Evolutionary conservation across 2,329 filamentous ascomycete species (phyloP).

Genomic region (Emmonsiellopsis sp.): DNA sequence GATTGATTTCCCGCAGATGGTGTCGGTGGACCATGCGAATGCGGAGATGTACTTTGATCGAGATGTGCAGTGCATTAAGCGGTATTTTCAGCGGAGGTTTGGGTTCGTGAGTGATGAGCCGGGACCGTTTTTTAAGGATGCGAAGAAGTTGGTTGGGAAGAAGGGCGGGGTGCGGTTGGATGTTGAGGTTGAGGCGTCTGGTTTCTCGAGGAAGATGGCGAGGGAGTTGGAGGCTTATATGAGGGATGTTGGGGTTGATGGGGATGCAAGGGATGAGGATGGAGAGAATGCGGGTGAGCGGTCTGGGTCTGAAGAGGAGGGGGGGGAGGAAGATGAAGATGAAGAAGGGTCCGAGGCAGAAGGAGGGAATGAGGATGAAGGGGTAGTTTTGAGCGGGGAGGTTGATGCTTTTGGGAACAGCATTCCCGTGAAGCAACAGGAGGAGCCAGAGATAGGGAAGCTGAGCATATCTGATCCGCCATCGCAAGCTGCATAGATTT

Average conservation of each 20-base stretch:
- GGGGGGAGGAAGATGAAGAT: conserved; percentile 27
- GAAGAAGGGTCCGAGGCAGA: conserved; percentile 23
- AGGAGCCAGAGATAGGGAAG: not conserved
- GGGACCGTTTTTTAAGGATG: conserved; percentile 78
- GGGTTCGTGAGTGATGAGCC: conserved; percentile 72
- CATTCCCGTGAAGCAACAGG: not conserved
- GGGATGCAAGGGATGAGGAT: conserved; percentile 33
- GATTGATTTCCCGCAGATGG: conserved; percentile 98
- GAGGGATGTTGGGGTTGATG: conserved; percentile 56
- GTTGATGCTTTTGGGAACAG: conserved; percentile 1
- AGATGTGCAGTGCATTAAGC: conserved; percentile 90
- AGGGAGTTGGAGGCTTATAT: conserved; percentile 91
- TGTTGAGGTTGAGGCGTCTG: conserved; percentile 80
- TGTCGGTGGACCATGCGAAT: conserved; percentile 87
- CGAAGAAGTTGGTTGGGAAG: conserved; percentile 62
- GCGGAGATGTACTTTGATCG: conserved; percentile 97
- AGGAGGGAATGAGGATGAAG: conserved; percentile 6
- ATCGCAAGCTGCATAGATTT: not conserved
- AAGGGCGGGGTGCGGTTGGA: conserved; percentile 64
- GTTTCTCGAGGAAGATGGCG: conserved; percentile 93
- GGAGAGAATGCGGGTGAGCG: conserved; percentile 28
- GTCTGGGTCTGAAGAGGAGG: conserved; percentile 29
- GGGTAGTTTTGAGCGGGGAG: conserved; percentile 1
- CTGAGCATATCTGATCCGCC: conserved; percentile 6
- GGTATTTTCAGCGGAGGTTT: conserved; percentile 83